Base-by-base conservation (phyloP, 352 stramenopile genomes). In the Phytophthora parvispora region DNA sequence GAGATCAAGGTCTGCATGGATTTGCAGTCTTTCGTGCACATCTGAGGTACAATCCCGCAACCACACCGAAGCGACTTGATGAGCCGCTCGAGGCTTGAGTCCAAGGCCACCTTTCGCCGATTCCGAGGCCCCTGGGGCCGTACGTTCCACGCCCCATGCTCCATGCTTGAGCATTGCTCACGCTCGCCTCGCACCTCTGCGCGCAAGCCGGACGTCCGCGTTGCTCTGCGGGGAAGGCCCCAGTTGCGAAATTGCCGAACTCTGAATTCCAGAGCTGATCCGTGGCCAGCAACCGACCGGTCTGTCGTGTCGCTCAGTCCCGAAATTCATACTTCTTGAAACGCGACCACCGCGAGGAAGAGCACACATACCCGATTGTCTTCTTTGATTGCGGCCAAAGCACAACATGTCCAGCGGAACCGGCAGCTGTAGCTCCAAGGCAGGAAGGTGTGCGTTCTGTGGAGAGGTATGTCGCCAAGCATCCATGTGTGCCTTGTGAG, bases 11-110 rank as follows among this genome's bases (percentile, higher is more conserved):
- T 31, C 51, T 67, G 54, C 45, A 66, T 22, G 22, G 68, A 75
- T 72, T 72, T 75, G 68, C 40, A 49, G 32, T 64, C 64, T 63
- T 64, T 60, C 69, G 49, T 70, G 64, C 69, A 60, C 69, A 77
- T 77, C 64, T 48, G 49, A 67, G 48, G 55, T 25, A 25, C 31
- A 48, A 71, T 72, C 62, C 62, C 68, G 27, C 56, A 75, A 75
- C 54, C 58, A 61, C 52, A 61, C 64, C 42, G 29, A 74, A 60
- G 52, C 59, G 66, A 74, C 59, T 74, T 69, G 58, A 45, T 45
- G 38, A 45, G 38, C 38, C 38, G 38, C 28, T 36, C 27, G n/a
- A n/a, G n/a, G n/a, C n/a, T n/a, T n/a, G n/a, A n/a, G n/a, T 18
- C 18, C 24, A 18, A 20, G 3, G 18, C 15, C 32, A 38, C 31